A percentile compares a stretch with the other conserved stretches of the same genome.
Conservation (phyloP, 2,329 filamentous ascomycete genomes). For the Xylaria sp. region DNA sequence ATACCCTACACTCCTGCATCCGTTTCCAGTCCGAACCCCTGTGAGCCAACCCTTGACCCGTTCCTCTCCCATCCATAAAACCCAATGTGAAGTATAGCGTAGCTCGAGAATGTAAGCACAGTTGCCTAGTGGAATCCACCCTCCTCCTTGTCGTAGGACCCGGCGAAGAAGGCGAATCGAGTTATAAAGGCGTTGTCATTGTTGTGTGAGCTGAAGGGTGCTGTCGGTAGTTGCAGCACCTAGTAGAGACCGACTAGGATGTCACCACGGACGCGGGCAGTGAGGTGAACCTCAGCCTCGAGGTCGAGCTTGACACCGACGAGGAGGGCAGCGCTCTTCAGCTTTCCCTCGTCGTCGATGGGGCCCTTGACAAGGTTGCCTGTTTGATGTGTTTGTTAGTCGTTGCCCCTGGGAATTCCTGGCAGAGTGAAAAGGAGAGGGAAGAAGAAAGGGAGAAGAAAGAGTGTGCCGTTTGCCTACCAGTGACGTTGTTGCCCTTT, state of each 20-base stretch:
- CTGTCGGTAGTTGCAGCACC: constrained; percentile 11
- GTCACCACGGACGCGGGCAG: constrained; percentile 64
- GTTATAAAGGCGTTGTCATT: constrained; percentile 9
- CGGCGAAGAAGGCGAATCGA: constrained; percentile 23
- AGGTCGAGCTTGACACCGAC: constrained; percentile 68
- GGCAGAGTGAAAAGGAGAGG: no score
- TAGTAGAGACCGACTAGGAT: constrained; percentile 64
- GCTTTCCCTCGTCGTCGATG: constrained; percentile 60
- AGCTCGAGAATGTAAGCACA: constrained; percentile 24
- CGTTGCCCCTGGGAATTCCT: no score
- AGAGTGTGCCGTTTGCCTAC: no score
- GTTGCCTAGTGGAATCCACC: constrained; percentile 2
- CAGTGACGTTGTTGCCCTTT: constrained; percentile 37
- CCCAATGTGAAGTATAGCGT: constrained; percentile 22
- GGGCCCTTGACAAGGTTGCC: constrained; percentile 63
- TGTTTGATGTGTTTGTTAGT: constrained; percentile 35
- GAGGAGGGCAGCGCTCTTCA: constrained; percentile 63
- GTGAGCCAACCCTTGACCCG: constrained; percentile 3
- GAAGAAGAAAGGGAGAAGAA: no score
- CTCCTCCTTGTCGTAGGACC: constrained; percentile 5
- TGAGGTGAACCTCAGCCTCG: constrained; percentile 66
- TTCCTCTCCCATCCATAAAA: constrained; percentile 13
- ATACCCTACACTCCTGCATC: no score
- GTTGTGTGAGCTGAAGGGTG: constrained; percentile 12
- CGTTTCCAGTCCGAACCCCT: constrained; percentile 3